Evolutionary conservation across 441 rosid species (phyloP), one percentile per base, ranked within the genome.

Genomic region (Sinapis alba): DNA sequence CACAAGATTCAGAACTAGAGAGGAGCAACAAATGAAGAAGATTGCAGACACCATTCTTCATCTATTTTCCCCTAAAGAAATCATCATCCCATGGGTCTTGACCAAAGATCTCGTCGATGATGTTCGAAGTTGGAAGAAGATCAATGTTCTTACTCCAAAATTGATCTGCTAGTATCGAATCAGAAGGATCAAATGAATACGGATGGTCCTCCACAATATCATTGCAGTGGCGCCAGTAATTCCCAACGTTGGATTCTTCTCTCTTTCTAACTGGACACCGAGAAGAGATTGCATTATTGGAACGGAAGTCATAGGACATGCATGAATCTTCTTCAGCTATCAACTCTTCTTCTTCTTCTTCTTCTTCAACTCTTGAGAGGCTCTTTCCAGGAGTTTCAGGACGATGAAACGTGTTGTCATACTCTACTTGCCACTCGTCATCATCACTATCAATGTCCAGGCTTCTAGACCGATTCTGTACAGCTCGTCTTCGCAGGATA

Each of bases 51-150:
- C 62, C 34, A 30, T 68, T 68, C 74, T 62, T 68, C 65, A 28
- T 28, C 47, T 62, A 73, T 75, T 78, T 78, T 9, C 67, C 81
- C 10, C 62, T 63, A n/a, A 43, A 62, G 13, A 63, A 63, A 28
- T 73, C 76, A 41, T 41, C 47, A 58, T 84, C 79, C 82, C 86
- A 84, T 32, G 80, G 50, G 63, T 74, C 86, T 73, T 81, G 79
- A 65, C 88, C 91, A 69, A 86, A 87, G 45, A 87, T 81, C 79
- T 87, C 91, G 19, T 86, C 89, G 8, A 86, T 83, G 45, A 87
- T 82, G 81, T 82, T 85, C 64, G 81, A 83, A n/a, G 91, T 87
- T 24, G 89, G 91, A 47, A 84, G 83, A 36, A 86, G 74, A 76
- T 87, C 91, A 24, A 84, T 74, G 54, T 79, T 88, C 63, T 78